phyloP scores from a whole-genome alignment of 176 grass and related monocot species.

The Zoysia pacifica region DNA sequence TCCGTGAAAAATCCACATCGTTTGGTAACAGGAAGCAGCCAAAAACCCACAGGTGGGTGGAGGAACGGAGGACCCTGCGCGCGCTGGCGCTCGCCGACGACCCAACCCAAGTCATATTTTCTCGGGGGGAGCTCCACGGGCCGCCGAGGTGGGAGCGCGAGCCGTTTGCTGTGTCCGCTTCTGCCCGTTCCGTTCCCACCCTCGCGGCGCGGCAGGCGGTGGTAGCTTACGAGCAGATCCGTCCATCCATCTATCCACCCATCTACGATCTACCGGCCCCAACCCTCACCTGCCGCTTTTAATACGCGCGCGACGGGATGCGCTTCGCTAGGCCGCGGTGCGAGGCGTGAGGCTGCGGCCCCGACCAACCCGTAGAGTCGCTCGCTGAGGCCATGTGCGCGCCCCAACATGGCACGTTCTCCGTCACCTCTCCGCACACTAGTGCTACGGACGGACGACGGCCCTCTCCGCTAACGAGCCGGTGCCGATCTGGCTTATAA shows the following conservation, averaged over 20 bases:
- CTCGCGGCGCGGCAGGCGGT: not conserved
- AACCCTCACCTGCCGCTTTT: constrained; percentile 54
- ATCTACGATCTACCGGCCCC: constrained; percentile 39
- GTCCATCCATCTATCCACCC: not conserved
- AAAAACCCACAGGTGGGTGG: too few relatives aligned
- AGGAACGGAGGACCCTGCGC: too few relatives aligned
- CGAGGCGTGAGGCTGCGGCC: not conserved
- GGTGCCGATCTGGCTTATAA: constrained; percentile 41
- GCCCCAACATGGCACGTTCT: constrained; percentile 67
- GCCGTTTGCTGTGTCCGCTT: constrained; percentile 16
- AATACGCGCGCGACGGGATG: constrained; percentile 29
- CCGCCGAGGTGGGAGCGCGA: constrained; percentile 36
- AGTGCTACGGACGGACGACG: too few relatives aligned
- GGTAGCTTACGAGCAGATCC: constrained; percentile 10
- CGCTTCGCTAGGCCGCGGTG: constrained; percentile 1
- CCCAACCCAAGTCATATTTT: constrained; percentile 27
- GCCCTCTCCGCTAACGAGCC: not conserved
- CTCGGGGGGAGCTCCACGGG: constrained; percentile 11
- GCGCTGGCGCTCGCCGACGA: constrained; percentile 19
- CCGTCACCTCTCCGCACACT: not conserved
- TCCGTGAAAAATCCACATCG: too few relatives aligned
- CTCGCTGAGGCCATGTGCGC: constrained; percentile 45
- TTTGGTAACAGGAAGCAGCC: too few relatives aligned
- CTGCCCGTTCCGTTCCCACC: not conserved
- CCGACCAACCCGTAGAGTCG: not conserved